Conservation (phyloP, 768 basidiomycete genomes). For the Phlebiopsis gigantea region DNA sequence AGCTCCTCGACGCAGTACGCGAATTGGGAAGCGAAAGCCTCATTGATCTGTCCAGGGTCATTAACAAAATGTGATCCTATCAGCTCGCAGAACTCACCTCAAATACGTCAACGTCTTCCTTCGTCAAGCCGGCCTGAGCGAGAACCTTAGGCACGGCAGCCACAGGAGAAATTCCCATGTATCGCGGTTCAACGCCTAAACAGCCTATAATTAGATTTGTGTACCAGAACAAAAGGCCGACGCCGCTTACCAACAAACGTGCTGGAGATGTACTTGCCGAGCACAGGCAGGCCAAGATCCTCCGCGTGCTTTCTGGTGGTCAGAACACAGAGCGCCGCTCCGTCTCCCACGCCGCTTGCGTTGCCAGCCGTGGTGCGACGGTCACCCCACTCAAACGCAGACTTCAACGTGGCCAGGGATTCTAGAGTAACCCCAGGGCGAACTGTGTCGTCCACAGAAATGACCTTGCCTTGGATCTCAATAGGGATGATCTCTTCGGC, state of each 20-base stretch:
- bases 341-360: slow-evolving; percentile 88
- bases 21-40: slow-evolving; percentile 91
- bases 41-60: slow-evolving; percentile 62
- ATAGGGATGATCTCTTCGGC: slow-evolving; percentile 87
- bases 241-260: slow-evolving; percentile 62
- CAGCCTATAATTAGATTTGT: not conserved
- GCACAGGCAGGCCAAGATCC: slow-evolving; percentile 67
- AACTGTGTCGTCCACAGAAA: slow-evolving; percentile 84
- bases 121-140: slow-evolving; percentile 51
- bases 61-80: not conserved
- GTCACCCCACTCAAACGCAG: slow-evolving; percentile 80
- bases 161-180: slow-evolving; percentile 77
- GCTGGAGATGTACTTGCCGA: slow-evolving; percentile 80
- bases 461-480: slow-evolving; percentile 57
- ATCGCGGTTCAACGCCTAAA: slow-evolving; percentile 67
- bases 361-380: slow-evolving; percentile 77
- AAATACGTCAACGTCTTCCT: slow-evolving; percentile 71
- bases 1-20: slow-evolving; percentile 88
- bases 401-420: slow-evolving; percentile 71
- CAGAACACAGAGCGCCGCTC: slow-evolving; percentile 80
- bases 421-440: slow-evolving; percentile 78
- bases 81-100: slow-evolving; percentile 45
- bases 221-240: not conserved
- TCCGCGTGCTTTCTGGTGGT: slow-evolving; percentile 77
- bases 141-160: slow-evolving; percentile 69